Conservation (phyloP, 495 filamentous ascomycete genomes). For the Hyaloscypha hepaticicola region DNA sequence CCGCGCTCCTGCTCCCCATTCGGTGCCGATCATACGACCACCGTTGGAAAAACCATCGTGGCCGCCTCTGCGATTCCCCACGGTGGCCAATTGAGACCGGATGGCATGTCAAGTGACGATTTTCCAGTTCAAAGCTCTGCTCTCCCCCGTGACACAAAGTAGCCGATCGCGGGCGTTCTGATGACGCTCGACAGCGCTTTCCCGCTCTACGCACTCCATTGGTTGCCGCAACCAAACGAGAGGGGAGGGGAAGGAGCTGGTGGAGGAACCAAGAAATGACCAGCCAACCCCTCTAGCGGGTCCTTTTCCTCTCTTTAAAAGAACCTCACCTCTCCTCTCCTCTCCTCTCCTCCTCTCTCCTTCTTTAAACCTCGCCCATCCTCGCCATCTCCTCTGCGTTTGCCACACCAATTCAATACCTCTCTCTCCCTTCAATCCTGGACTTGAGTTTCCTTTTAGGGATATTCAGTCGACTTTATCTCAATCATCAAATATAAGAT, state of each 20-base stretch:
- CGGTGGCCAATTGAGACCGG: background rate
- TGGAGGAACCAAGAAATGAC: background rate
- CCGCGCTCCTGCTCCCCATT: background rate
- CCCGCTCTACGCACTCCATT: background rate
- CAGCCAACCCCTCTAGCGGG: no score
- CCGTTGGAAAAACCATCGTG: constrained; percentile 10
- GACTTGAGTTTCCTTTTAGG: constrained; percentile 8
- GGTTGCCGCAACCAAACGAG: background rate
- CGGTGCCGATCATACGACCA: constrained; percentile 11
- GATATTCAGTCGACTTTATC: constrained; percentile 11
- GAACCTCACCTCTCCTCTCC: background rate
- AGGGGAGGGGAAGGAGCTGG: background rate
- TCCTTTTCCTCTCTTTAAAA: background rate
- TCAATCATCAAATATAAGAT: constrained; percentile 25
- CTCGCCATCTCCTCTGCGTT: background rate
- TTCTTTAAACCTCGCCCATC: background rate
- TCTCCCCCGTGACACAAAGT: constrained; percentile 12
- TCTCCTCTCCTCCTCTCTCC: background rate
- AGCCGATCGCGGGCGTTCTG: constrained; percentile 13
- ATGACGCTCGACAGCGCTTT: background rate
- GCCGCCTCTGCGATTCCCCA: background rate
- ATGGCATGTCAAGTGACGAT: constrained; percentile 15
- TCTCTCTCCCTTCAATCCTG: background rate
- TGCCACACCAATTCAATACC: background rate
- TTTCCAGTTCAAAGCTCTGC: constrained; percentile 1